phyloP scores from a whole-genome alignment of 225 moss, liverwort and hornwort species.

The Pseudoscleropodium purum region DNA sequence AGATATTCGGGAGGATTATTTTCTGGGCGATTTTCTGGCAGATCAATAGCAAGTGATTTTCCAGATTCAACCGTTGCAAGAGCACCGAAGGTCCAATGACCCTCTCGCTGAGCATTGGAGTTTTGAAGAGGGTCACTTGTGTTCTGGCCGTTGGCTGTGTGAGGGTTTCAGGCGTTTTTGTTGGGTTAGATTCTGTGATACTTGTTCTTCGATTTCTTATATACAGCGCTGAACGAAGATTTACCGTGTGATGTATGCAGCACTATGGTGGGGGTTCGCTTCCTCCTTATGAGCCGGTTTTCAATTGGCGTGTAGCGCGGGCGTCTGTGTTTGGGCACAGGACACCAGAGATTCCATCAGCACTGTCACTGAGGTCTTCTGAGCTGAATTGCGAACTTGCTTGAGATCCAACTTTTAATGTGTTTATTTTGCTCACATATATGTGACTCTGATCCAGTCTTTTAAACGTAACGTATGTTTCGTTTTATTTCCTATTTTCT shows the following conservation, averaged over 20 bases:
- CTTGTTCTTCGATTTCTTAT: not conserved
- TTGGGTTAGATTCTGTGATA: not conserved
- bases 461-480: not conserved
- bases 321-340: slow-evolving; percentile 77
- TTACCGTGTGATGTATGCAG: slow-evolving; percentile 46
- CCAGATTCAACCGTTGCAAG: slow-evolving; percentile 38
- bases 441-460: not conserved
- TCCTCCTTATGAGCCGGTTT: slow-evolving; percentile 93
- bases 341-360: slow-evolving; percentile 64
- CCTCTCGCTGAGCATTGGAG: not conserved
- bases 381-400: not conserved
- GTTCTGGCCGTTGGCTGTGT: not conserved
- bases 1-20: slow-evolving; percentile 74
- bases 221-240: not conserved
- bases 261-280: slow-evolving; percentile 84
- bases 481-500: not conserved
- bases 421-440: not conserved
- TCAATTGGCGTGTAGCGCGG: slow-evolving; percentile 76
- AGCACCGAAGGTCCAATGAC: slow-evolving; percentile 60
- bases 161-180: not conserved
- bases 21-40: slow-evolving; percentile 63
- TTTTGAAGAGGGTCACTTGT: not conserved
- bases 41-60: slow-evolving; percentile 62
- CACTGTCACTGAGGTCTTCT: slow-evolving; percentile 57
- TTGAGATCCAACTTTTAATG: not conserved